Base-by-base conservation (phyloP, 371 early-diverging fungal genomes). In the Mucor saturninus region DNA sequence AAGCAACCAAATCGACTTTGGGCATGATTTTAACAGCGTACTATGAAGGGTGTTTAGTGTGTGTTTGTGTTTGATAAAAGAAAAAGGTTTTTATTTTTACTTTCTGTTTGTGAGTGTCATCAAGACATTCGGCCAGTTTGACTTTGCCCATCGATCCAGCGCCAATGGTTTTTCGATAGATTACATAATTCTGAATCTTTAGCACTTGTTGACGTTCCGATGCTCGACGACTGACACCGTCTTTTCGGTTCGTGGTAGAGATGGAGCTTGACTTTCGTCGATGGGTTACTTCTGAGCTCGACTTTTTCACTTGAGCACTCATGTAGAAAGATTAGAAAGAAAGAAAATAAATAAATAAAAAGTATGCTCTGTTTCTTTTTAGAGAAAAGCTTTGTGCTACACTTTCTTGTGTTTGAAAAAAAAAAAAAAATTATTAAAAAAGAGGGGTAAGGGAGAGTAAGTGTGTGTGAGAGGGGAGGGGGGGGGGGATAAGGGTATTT, bases 61-160 rank as follows among this genome's bases (percentile, higher is more conserved):
- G 42, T 37, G 48, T 32, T 31, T 15, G 31, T 2, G 14, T 21
- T 21, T 5, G 4, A 53, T 32, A n/a, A 10, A n/a, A 9, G 21
- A 14, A 21, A n/a, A 28, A 4, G 3, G 13, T 43, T 56, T 32
- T 38, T n/a, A 15, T 43, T 21, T 10, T 63, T 71, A 76, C 77
- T 61, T 80, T 75, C 64, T 77, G 69, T 50, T 73, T 73, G 45
- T 70, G 60, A 8, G 31, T 58, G 54, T 80, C 80, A 4, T 75
- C 75, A 45, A 77, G 30, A 56, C 80, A 80, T 59, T 80, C 85
- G 13, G 94, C 99, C 29, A 98, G 79, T 69, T 98, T 97, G 49
- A 99, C 99, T 75, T 96, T 95, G 60, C 98, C 96, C 92, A 97
- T 98, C 54, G 95, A 94, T 13, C 99, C 99, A 39, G 93, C 94